Evolutionary conservation across 208 protist species (phyloP), one percentile per base, ranked within the genome.

Genomic region (Sergeia podlipaevii): DNA sequence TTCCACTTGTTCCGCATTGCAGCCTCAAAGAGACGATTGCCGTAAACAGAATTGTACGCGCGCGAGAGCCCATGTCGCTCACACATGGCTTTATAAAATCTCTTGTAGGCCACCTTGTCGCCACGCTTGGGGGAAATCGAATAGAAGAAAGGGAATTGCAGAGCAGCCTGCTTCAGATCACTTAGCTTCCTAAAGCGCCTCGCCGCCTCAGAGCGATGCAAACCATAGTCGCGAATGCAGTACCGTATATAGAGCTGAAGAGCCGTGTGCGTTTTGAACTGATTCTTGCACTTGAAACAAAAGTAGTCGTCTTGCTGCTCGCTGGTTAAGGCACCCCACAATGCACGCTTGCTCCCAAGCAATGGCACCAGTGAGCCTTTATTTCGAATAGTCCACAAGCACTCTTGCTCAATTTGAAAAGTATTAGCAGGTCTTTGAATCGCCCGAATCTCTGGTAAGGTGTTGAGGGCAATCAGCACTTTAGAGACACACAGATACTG

Each of bases 111-210:
- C 5, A 64, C 45, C 2, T 20, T n/a, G 3, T 15, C 41, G 6
- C 55, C 44, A 7, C 23, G 32, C 26, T 39, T 29, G 1, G 77
- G 56, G 37, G 74, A 52, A 41, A 95, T 88, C 21, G 78, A 63
- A 10, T 68, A 36, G 38, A 79, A 86, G 42, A 95, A 95, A 26
- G 81, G 85, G 51, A 92, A 95, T 30, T 80, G 71, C 55, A 95
- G 39, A 24, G 88, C 88, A 0, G 80, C 76, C 30, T 71, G 70
- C 60, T 95, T 83, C 42, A 86, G 53, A 18, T 95, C 84, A 5
- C 61, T 74, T 1, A 95, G 74, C 8, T 46, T 20, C 0, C 45
- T 20, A 60, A 66, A 91, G 27, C 65, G 60, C 20, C 57, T 42
- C 32, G 67, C 46, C 8, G 70, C 58, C 29, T 90, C 74, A 10